Evolutionary conservation across 2,329 filamentous ascomycete genomes (phyloP), one percentile per base, ranked within the genome.

Genomic region (Lachnellula cervina): DNA sequence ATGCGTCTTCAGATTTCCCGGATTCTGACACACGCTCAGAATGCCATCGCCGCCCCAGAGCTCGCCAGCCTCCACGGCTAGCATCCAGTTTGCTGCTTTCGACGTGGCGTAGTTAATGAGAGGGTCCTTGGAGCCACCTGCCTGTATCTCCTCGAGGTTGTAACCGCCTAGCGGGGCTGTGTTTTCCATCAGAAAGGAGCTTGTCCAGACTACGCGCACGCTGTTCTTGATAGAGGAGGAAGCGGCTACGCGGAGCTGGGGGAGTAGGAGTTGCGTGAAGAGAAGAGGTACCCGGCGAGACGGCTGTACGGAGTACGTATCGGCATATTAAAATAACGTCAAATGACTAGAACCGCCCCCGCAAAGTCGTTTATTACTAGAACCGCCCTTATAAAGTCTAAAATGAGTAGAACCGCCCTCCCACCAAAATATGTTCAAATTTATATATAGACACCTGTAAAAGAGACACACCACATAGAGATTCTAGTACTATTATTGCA

Each of bases 211-310:
- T 5, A 71, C 59, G 16, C 56, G 56, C 58, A 0, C 66, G 28
- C 17, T 23, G 16, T 19, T 19, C 43, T 25, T 45, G 2, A 17
- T 6, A 45, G 43, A 21, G 5, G 28, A 28, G 28, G 42, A 17
- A 17, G 37, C 44, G 4, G 49, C 23, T 7, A 19, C 21, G 2
- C 21, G 21, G n/a, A 48, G 35, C 1, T 14, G 17, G 6, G 71
- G 66, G n/a, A 75, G 74, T 17, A 82, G 70, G 0, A 62, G 42
- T 19, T 55, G 32, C 5, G 54, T 61, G 8, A 62, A 54, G 1
- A 62, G 54, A n/a, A 51, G 52, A 11, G 54, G 56, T 3, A 35
- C 21, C n/a, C n/a, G n/a, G n/a, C n/a, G n/a, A n/a, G n/a, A n/a
- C n/a, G n/a, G n/a, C n/a, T n/a, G n/a, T n/a, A n/a, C n/a, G n/a